A percentile compares a stretch with the other conserved stretches of the same genome.
These are phyloP conservation scores for Cercophora scortea DNA, from an alignment of 495 filamentous ascomycete species.

Conservation along the genomic window DNA sequence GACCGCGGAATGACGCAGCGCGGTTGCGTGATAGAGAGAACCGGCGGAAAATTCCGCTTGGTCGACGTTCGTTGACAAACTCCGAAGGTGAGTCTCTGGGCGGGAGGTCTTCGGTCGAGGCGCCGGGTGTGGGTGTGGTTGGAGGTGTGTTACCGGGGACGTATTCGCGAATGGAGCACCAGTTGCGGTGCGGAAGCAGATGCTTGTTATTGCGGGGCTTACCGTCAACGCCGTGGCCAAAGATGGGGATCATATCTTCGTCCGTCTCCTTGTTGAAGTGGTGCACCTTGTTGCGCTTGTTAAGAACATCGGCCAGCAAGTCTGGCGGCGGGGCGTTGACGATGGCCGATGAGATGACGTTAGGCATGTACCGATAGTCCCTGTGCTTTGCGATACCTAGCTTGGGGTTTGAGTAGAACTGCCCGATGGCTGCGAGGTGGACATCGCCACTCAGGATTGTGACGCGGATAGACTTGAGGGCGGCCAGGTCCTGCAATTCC, in stretches of 20 bases:
- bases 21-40: constrained; percentile 31
- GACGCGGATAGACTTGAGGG: constrained; percentile 82
- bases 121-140: constrained; percentile 53
- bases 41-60: constrained; percentile 24
- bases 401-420: constrained; percentile 88
- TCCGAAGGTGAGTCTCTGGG: constrained; percentile 21
- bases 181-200: constrained; percentile 85
- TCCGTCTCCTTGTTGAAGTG: constrained; percentile 80
- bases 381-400: constrained; percentile 71
- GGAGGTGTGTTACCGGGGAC: constrained; percentile 70
- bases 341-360: constrained; percentile 81
- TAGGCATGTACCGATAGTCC: constrained; percentile 92
- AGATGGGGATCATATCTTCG: constrained; percentile 92
- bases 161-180: constrained; percentile 81
- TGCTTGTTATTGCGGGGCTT: constrained; percentile 84
- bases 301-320: constrained; percentile 81
- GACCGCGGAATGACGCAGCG: constrained; percentile 17
- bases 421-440: constrained; percentile 84
- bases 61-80: constrained; percentile 3
- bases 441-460: constrained; percentile 97
- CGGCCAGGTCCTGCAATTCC: constrained; percentile 83
- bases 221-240: constrained; percentile 79
- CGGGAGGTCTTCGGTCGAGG: constrained; percentile 31
- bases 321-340: constrained; percentile 89
- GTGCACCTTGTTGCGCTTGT: constrained; percentile 88